phyloP scores from a whole-genome alignment of 2,329 filamentous ascomycete species.

The Talaromyces rugulosus region DNA sequence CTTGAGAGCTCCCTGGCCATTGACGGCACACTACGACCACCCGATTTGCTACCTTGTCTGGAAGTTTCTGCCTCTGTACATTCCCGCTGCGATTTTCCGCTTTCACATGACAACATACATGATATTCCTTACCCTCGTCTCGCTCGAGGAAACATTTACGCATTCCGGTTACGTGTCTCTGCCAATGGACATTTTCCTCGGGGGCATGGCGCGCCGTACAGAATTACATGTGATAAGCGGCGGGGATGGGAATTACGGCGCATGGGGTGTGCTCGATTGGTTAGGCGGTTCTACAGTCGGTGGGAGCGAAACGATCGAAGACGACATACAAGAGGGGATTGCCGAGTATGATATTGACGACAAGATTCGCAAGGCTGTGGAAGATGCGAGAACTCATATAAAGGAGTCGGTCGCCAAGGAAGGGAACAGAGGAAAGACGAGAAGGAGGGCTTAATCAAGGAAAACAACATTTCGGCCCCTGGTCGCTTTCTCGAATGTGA shows the following conservation, averaged over 20 bases:
- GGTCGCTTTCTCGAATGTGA: neutral
- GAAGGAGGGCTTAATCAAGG: neutral
- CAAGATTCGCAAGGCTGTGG: constrained; percentile 27
- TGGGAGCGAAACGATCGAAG: constrained; percentile 37
- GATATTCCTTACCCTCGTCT: constrained; percentile 50
- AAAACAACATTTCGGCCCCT: neutral
- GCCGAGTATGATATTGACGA: constrained; percentile 31
- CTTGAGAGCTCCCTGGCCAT: constrained; percentile 50
- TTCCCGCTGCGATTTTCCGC: constrained; percentile 53
- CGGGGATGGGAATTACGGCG: constrained; percentile 44
- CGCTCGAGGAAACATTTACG: constrained; percentile 58
- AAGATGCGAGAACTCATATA: constrained; percentile 26
- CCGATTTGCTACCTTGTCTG: constrained; percentile 51
- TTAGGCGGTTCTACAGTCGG: constrained; percentile 37
- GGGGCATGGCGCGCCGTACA: constrained; percentile 54
- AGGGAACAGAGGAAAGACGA: constrained; percentile 6
- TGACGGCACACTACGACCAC: constrained; percentile 59
- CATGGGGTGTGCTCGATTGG: constrained; percentile 45
- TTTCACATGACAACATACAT: constrained; percentile 60
- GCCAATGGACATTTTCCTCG: constrained; percentile 55
- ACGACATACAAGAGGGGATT: constrained; percentile 44
- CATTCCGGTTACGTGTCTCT: constrained; percentile 58
- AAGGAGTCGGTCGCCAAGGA: constrained; percentile 12
- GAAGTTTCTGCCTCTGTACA: constrained; percentile 54
- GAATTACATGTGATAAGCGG: constrained; percentile 52